Conservation (phyloP, 2,329 filamentous ascomycete genomes). For the Hypoxylon sp. region DNA sequence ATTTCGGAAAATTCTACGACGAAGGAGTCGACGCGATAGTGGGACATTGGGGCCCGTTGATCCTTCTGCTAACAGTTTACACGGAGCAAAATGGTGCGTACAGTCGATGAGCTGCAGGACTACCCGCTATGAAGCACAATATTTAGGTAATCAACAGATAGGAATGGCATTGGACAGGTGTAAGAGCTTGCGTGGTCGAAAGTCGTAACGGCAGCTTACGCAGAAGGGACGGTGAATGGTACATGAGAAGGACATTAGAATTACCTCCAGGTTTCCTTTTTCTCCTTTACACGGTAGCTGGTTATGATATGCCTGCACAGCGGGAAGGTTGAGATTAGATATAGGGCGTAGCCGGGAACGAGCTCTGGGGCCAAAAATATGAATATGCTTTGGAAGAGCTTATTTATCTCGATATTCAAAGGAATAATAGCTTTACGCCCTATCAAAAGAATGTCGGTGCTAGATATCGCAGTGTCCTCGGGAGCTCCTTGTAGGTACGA, state of each 20-base stretch:
- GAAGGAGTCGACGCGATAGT: conserved; percentile 30
- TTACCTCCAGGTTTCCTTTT: no score
- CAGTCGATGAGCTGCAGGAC: background rate
- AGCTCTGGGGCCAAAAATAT: no score
- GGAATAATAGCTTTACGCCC: no score
- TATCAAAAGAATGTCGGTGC: no score
- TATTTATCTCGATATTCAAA: no score
- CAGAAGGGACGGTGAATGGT: background rate
- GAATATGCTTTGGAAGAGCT: no score
- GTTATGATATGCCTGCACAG: no score
- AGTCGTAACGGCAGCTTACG: background rate
- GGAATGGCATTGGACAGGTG: background rate
- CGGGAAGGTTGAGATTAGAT: no score
- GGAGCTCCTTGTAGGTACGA: no score
- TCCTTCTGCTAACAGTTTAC: conserved; percentile 47
- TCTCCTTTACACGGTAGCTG: background rate
- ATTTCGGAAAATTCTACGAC: conserved; percentile 5
- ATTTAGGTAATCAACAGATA: background rate
- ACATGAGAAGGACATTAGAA: background rate
- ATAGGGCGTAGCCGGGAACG: no score
- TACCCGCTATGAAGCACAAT: background rate
- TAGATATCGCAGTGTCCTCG: no score
- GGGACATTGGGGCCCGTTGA: conserved; percentile 48
- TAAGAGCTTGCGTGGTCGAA: no score
- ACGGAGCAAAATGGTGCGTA: conserved; percentile 7